Conservation (phyloP, 805 yeast species). For the Kregervanrija fluxuum region DNA sequence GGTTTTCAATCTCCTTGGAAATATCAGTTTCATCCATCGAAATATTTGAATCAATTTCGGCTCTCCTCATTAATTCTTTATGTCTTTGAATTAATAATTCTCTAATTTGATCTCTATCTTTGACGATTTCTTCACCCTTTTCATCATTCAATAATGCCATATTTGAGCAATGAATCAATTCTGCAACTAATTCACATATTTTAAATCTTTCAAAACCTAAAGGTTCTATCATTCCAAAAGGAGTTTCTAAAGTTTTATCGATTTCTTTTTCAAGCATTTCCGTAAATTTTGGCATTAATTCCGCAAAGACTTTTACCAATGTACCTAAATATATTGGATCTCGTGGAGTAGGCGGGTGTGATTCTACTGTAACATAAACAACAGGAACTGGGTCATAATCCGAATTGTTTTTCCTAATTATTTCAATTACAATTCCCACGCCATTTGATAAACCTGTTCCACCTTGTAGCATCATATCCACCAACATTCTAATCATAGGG, state of each 20-base stretch:
- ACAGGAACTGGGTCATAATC: slow-evolving; percentile 92
- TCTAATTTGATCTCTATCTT: slow-evolving; percentile 63
- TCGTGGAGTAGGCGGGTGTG: slow-evolving; percentile 87
- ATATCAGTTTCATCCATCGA: slow-evolving; percentile 28
- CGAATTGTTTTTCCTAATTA: slow-evolving; percentile 90
- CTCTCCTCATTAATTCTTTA: slow-evolving; percentile 17
- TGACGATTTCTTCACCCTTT: slow-evolving; percentile 59
- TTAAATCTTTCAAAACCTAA: slow-evolving; percentile 89
- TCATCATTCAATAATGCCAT: slow-evolving; percentile 84
- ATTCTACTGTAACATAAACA: slow-evolving; percentile 68
- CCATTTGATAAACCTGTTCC: slow-evolving; percentile 90
- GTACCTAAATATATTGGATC: slow-evolving; percentile 93
- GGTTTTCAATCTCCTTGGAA: slow-evolving; percentile 26
- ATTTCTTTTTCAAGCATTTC: slow-evolving; percentile 41
- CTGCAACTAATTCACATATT: slow-evolving; percentile 88
- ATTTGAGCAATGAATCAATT: slow-evolving; percentile 92
- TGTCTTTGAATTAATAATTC: slow-evolving; percentile 32
- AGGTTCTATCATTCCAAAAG: slow-evolving; percentile 62
- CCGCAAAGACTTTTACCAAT: slow-evolving; percentile 69
- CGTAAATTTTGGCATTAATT: slow-evolving; percentile 63
- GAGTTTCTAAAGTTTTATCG: slow-evolving; percentile 43
- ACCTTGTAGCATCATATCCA: slow-evolving; percentile 69
- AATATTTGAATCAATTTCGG: slow-evolving; percentile 22
- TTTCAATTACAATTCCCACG: slow-evolving; percentile 90
- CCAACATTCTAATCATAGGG: slow-evolving; percentile 56